These are phyloP conservation scores for Euphrasia confusa DNA, from an alignment of 257 asterid genomes.

Conservation along the genomic window DNA sequence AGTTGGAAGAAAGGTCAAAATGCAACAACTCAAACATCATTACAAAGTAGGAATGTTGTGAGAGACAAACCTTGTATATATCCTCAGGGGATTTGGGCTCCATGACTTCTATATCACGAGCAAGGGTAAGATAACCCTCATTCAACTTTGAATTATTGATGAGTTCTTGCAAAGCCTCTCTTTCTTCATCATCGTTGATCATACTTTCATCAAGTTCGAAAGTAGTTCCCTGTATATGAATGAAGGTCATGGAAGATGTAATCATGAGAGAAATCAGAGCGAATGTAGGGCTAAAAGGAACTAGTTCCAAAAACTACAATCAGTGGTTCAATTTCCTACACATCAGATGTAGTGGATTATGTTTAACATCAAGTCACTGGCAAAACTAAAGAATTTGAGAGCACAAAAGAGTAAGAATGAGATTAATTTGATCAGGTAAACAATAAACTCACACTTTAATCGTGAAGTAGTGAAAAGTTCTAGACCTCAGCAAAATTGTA, in stretches of 20 bases:
- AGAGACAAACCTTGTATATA: slow-evolving; percentile 68
- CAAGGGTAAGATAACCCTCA: slow-evolving; percentile 96
- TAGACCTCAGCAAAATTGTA: not conserved
- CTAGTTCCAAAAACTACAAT: slow-evolving; percentile 3
- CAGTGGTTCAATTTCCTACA: slow-evolving; percentile 7
- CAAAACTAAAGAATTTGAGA: slow-evolving; percentile 5
- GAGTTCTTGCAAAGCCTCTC: slow-evolving; percentile 70
- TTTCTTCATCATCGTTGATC: slow-evolving; percentile 59
- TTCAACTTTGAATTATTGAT: slow-evolving; percentile 70
- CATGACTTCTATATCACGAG: slow-evolving; percentile 98
- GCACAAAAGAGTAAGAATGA: not conserved
- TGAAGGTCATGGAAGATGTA: slow-evolving; percentile 11
- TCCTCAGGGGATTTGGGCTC: slow-evolving; percentile 98
- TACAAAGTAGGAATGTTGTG: slow-evolving; percentile 1
- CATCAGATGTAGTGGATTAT: slow-evolving; percentile 4
- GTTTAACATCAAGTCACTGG: not conserved
- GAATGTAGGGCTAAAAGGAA: slow-evolving; percentile 8
- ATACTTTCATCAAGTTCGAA: slow-evolving; percentile 66
- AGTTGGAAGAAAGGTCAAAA: slow-evolving; percentile 16
- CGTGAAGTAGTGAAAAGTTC: too few species aligned
- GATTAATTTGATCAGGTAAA: not conserved
- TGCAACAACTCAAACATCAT: slow-evolving; percentile 13
- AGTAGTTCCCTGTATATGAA: slow-evolving; percentile 53
- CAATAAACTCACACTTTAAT: too few species aligned
- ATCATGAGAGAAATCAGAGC: not conserved